Conservation (phyloP, 768 basidiomycete genomes). For the Lepiota venenata region DNA sequence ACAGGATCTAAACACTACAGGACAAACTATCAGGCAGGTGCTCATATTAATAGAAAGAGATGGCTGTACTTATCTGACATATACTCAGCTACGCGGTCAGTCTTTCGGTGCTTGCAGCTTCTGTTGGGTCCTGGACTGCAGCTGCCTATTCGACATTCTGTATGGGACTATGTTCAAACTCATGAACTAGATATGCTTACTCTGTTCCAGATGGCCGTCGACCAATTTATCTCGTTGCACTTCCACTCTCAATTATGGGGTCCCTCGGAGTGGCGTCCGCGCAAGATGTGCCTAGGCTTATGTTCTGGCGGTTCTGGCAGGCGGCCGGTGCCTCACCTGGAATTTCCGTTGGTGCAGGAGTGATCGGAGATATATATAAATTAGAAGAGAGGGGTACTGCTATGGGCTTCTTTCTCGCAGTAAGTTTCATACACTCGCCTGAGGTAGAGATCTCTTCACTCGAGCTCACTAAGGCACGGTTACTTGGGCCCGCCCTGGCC, state of each 20-base stretch:
- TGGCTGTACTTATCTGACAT: not conserved
- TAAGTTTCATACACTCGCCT: slow-evolving; percentile 16
- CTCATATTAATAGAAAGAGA: too few species aligned
- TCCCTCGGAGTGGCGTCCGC: slow-evolving; percentile 56
- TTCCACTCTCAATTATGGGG: slow-evolving; percentile 57
- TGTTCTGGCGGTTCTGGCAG: slow-evolving; percentile 61
- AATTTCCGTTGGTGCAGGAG: slow-evolving; percentile 47
- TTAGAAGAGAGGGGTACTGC: slow-evolving; percentile 54
- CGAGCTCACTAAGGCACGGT: too few species aligned
- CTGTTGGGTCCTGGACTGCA: slow-evolving; percentile 25
- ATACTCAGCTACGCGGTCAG: slow-evolving; percentile 27
- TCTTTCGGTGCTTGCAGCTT: slow-evolving; percentile 27
- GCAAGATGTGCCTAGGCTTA: slow-evolving; percentile 36
- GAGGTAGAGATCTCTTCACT: not conserved
- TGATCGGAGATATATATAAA: slow-evolving; percentile 60
- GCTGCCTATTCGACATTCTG: slow-evolving; percentile 34
- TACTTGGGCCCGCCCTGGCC: slow-evolving; percentile 59
- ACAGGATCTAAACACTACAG: slow-evolving; percentile 20
- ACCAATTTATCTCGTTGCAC: slow-evolving; percentile 50
- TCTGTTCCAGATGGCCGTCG: slow-evolving; percentile 52
- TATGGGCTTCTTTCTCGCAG: slow-evolving; percentile 53
- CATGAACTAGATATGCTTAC: not conserved
- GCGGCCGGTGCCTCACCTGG: slow-evolving; percentile 60
- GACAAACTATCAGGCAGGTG: slow-evolving; percentile 17
- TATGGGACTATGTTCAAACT: slow-evolving; percentile 11